These are phyloP conservation scores for Pythium angustatum DNA, from an alignment of 352 stramenopile species.

Conservation along the genomic window DNA sequence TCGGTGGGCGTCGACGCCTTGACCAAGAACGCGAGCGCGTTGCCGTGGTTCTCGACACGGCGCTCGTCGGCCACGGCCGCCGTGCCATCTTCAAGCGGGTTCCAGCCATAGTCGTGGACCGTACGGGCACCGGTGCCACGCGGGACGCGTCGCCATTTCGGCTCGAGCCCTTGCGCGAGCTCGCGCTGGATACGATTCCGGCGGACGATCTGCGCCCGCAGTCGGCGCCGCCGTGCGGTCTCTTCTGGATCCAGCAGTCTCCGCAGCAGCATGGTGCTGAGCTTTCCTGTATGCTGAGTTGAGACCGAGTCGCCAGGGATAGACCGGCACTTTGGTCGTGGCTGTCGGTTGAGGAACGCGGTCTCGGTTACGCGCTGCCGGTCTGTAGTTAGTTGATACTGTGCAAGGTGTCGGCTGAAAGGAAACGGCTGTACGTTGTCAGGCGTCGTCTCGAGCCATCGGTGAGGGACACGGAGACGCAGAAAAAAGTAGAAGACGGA, in stretches of 20 bases:
- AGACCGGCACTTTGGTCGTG: neutral
- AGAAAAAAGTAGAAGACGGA: neutral
- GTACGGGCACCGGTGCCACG: conserved; percentile 20
- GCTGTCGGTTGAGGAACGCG: conserved; percentile 5
- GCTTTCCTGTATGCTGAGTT: too few species aligned
- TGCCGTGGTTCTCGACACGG: conserved; percentile 12
- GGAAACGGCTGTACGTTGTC: neutral
- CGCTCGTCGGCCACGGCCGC: conserved; percentile 7
- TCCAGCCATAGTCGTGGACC: conserved; percentile 32
- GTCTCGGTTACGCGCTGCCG: conserved; percentile 24
- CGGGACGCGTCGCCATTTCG: conserved; percentile 30
- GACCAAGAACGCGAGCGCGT: conserved; percentile 19
- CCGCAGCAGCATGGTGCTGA: conserved; percentile 45
- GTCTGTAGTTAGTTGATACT: too few species aligned
- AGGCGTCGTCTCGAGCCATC: neutral
- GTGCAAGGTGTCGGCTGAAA: conserved; percentile 7
- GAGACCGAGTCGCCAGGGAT: too few species aligned
- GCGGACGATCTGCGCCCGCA: conserved; percentile 56
- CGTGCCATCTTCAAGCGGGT: conserved; percentile 25
- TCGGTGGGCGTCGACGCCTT: conserved; percentile 6
- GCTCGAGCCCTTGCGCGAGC: conserved; percentile 45
- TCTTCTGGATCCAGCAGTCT: conserved; percentile 59
- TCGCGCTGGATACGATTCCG: conserved; percentile 66
- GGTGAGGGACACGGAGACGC: neutral
- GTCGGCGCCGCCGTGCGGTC: conserved; percentile 37